Evolutionary conservation across 73 alveolate genomes (phyloP), one percentile per base, ranked within the genome.

Genomic region (Diophrys sp.): DNA sequence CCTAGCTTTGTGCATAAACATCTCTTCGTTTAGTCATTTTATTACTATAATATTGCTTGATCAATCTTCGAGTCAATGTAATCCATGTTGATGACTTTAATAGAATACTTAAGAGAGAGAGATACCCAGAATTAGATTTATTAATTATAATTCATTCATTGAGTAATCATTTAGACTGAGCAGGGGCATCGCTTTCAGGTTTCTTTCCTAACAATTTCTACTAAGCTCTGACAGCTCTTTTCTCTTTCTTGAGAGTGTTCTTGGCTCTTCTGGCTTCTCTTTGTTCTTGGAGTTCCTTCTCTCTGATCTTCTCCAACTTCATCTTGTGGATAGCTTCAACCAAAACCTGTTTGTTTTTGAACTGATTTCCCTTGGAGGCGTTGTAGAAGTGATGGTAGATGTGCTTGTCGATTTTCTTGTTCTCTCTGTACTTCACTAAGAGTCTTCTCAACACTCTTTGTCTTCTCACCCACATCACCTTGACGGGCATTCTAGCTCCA

Each of bases 401-500:
- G 78, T 92, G 96, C 91, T 91, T 95, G 95, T 96, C 97, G 84
- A 97, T 94, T 87, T 96, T 92, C 95, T 92, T 95, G 84, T 93
- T 83, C 78, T 93, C 98, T 87, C 99, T 95, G 87, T 94, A 95
- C 87, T 95, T 95, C 78, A 96, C 88, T 87, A 97, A 96, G 81
- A 97, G 94, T 83, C 99, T 91, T 88, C 99, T 95, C 84, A 97
- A 93, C 57, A 96, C 98, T 83, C 99, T 94, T 91, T 95, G 97
- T 79, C 99, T 92, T 79, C 99, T 90, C 93, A 97, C 95, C 98
- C 99, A 94, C 71, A 95, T 83, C 74, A 95, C 96, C 89, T 97
- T 97, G 33, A 80, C 74, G 25, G 99, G 99, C 99, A 97, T 97
- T 84, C 99, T 93, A 69, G 99, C 99, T 90, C 94, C 97, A 85